Evolutionary conservation across 257 asterid species (phyloP).

Genomic region (Salvia rosmarinus): DNA sequence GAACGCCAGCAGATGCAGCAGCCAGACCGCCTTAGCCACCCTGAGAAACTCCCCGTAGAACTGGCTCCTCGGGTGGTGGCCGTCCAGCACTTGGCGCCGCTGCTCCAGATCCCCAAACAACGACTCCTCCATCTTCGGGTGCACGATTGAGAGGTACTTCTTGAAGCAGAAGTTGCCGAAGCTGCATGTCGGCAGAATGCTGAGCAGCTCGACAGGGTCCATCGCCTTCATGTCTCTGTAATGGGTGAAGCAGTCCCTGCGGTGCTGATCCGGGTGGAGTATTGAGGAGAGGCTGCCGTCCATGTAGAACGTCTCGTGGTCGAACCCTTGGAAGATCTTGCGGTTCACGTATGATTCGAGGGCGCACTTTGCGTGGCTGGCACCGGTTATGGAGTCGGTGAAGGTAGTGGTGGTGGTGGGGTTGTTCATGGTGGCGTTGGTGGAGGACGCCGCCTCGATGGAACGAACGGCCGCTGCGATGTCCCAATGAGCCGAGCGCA

Average conservation of each 20-base stretch:
- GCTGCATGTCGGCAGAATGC: conserved; percentile 86
- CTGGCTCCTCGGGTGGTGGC: conserved; percentile 87
- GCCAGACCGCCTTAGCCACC: conserved; percentile 88
- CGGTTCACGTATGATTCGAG: conserved; percentile 81
- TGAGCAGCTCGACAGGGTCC: conserved; percentile 86
- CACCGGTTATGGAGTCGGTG: conserved; percentile 66
- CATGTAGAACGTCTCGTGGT: conserved; percentile 95
- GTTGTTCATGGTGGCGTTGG: conserved; percentile 37
- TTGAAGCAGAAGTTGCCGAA: conserved; percentile 93
- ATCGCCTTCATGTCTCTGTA: conserved; percentile 90
- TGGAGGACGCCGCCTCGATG: conserved; percentile 77
- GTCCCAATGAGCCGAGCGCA: conserved; percentile 96
- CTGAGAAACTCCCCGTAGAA: conserved; percentile 81
- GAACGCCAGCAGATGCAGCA: conserved; percentile 91
- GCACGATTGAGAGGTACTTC: conserved; percentile 78
- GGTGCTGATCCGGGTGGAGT: conserved; percentile 86
- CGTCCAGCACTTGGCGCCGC: conserved; percentile 76
- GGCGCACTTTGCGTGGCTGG: conserved; percentile 84
- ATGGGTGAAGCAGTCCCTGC: conserved; percentile 85
- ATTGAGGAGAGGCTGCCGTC: conserved; percentile 89
- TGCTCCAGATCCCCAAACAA: conserved; percentile 95
- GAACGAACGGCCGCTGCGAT: conserved; percentile 92
- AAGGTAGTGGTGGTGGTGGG: conserved; percentile 39
- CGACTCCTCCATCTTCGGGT: conserved; percentile 98
- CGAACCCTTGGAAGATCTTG: conserved; percentile 92